Evolutionary conservation across 129 eudicot genomes (phyloP).

Genomic region (Oenanthe sinensis): DNA sequence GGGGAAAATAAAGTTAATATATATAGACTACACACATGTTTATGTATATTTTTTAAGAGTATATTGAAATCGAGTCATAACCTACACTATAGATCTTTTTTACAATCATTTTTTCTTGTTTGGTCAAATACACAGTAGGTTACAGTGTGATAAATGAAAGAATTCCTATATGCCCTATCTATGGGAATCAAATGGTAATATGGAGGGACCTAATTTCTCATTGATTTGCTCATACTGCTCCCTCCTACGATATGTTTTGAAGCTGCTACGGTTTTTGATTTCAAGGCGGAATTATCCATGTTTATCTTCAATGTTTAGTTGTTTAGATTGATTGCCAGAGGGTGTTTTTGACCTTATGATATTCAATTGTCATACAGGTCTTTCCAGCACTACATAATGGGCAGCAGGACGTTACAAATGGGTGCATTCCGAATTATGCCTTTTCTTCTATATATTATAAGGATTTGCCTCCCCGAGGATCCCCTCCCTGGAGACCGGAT

Average conservation of each 20-base stretch:
- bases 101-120: not conserved
- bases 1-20: not conserved
- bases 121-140: not conserved
- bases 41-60: too few relatives aligned
- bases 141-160: not conserved
- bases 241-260: not conserved
- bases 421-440: constrained; percentile 53
- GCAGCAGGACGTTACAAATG: constrained; percentile 55
- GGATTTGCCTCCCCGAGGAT: constrained; percentile 64
- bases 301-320: not conserved
- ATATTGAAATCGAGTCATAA: not conserved
- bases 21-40: not conserved
- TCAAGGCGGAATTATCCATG: not conserved
- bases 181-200: not conserved
- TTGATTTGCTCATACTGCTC: not conserved
- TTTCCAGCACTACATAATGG: constrained; percentile 60
- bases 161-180: not conserved
- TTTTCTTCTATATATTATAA: constrained; percentile 79
- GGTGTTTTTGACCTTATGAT: not conserved
- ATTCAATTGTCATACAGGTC: constrained; percentile 37
- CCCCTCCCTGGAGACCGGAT: constrained; percentile 91
- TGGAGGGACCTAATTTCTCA: not conserved
- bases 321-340: not conserved
- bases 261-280: not conserved
- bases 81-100: not conserved